Evolutionary conservation across 2,329 filamentous ascomycete genomes (phyloP).

Genomic region (Claviceps humidiphila): DNA sequence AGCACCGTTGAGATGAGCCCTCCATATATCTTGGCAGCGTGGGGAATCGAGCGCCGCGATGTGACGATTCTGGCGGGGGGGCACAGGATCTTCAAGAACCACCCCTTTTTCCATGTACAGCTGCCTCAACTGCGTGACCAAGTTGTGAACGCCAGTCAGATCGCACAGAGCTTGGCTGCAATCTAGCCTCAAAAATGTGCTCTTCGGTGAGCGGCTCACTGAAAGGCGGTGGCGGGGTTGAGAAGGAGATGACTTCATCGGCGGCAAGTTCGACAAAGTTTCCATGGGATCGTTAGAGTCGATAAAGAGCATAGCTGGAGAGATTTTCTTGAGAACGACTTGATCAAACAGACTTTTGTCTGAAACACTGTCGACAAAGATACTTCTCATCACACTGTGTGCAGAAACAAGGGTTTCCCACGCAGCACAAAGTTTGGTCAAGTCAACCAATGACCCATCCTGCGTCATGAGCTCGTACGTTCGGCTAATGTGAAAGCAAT

Average conservation of each 20-base stretch:
- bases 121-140: constrained; percentile 33
- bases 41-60: constrained; percentile 15
- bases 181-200: constrained; percentile 35
- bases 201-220: constrained; percentile 31
- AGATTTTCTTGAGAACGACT: constrained; percentile 32
- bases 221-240: constrained; percentile 37
- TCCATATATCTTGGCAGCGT: constrained; percentile 33
- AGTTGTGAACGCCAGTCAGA: constrained; percentile 28
- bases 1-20: constrained; percentile 22
- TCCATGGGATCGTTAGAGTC: constrained; percentile 27
- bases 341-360: constrained; percentile 36
- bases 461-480: constrained; percentile 33
- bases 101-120: constrained; percentile 28
- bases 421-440: constrained; percentile 31
- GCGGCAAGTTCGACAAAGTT: constrained; percentile 27
- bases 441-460: constrained; percentile 26
- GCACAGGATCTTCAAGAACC: constrained; percentile 10
- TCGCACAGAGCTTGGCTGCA: constrained; percentile 39
- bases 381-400: constrained; percentile 33
- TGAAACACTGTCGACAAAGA: constrained; percentile 38
- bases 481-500: constrained; percentile 29
- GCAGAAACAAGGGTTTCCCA: constrained; percentile 36
- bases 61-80: constrained; percentile 15
- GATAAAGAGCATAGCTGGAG: constrained; percentile 39
- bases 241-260: constrained; percentile 21